A percentile compares a stretch with the other conserved stretches of the same genome.
phyloP scores from a whole-genome alignment of 2,329 filamentous ascomycete genomes.

The Meredithiella fracta region DNA sequence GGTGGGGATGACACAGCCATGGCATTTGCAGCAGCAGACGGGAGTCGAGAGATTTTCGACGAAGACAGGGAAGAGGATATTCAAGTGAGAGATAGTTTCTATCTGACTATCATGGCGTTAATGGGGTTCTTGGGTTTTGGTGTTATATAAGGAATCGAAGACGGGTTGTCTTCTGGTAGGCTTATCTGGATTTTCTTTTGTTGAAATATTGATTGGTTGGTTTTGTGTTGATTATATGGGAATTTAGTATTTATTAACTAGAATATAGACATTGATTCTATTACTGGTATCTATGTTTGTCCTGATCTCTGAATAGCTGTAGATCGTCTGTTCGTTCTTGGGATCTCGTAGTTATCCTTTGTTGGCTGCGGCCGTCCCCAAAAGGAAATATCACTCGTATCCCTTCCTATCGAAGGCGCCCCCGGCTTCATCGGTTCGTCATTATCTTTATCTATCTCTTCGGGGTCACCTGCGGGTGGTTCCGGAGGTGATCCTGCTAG shows the following conservation, averaged over 20 bases:
- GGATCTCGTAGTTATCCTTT: conserved; percentile 3
- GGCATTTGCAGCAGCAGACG: conserved; percentile 43
- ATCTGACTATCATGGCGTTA: background rate
- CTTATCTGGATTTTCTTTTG: background rate
- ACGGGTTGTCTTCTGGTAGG: background rate
- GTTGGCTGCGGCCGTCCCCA: conserved; percentile 2
- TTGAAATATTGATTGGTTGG: background rate
- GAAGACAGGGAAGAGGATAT: conserved; percentile 35
- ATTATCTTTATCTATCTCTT: background rate
- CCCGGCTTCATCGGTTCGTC: background rate
- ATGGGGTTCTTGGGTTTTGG: no score
- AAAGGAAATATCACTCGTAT: conserved; percentile 2
- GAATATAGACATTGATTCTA: background rate
- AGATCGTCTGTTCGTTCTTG: background rate
- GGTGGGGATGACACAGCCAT: conserved; percentile 41
- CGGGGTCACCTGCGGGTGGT: background rate
- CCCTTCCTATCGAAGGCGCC: background rate
- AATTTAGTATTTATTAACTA: background rate
- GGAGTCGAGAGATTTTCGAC: conserved; percentile 44
- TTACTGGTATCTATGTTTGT: background rate
- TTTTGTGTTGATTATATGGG: background rate
- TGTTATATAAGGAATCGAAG: no score
- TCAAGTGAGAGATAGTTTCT: conserved; percentile 24
- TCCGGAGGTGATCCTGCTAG: background rate
- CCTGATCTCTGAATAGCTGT: conserved; percentile 3